Conservation (phyloP, 768 basidiomycete genomes). For the Rhizopogon vinicolor region DNA sequence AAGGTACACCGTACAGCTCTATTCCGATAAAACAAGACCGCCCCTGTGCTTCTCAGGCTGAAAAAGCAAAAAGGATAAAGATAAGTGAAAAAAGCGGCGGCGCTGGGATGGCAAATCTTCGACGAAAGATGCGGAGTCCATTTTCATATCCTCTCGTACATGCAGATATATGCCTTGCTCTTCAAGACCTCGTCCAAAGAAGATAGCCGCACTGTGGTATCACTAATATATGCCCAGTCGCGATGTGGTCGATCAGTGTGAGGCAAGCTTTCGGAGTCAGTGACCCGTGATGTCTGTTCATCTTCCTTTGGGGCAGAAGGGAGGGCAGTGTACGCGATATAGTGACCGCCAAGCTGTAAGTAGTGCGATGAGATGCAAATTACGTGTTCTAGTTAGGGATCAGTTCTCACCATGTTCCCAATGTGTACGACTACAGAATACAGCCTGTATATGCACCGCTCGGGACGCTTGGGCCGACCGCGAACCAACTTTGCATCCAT, state of each 20-base stretch:
- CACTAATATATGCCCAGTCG: constrained; percentile 92
- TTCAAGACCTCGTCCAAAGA: constrained; percentile 86
- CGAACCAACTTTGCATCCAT: constrained; percentile 37
- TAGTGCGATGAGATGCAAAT: constrained; percentile 2
- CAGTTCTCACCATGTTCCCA: constrained; percentile 68
- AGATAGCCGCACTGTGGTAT: constrained; percentile 77
- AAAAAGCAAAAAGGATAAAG: not conserved
- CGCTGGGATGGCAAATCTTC: not conserved
- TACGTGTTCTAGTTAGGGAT: not conserved
- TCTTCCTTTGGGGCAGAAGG: constrained; percentile 33
- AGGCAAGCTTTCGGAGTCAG: constrained; percentile 8
- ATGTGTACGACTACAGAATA: constrained; percentile 86
- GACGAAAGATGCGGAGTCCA: not conserved
- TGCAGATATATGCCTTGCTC: constrained; percentile 90
- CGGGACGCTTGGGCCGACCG: constrained; percentile 21
- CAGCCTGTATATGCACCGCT: constrained; percentile 59
- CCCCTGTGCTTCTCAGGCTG: not conserved
- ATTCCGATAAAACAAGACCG: not conserved
- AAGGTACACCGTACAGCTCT: not conserved
- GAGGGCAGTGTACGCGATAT: constrained; percentile 79
- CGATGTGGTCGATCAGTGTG: constrained; percentile 23
- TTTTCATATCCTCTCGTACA: constrained; percentile 72
- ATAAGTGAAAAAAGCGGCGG: not conserved
- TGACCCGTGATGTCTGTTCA: not conserved
- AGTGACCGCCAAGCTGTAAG: constrained; percentile 79